Conservation (phyloP, 345 rosid species). For the Melaleuca quinquenervia region DNA sequence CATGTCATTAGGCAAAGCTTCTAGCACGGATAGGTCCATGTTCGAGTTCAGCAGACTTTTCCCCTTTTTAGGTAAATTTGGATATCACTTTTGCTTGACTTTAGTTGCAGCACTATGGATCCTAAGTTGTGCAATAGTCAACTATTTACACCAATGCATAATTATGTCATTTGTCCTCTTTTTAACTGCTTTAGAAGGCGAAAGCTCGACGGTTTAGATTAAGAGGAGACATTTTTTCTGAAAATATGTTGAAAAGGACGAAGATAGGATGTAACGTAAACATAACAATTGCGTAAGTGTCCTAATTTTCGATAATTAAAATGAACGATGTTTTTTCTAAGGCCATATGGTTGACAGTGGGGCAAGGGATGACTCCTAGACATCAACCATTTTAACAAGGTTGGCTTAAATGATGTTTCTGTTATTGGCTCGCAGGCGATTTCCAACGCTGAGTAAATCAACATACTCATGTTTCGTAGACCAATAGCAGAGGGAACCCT, state of each 20-base stretch:
- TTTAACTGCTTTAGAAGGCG: background rate
- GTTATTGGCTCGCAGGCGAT: background rate
- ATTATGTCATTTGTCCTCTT: background rate
- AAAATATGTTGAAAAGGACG: background rate
- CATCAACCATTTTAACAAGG: background rate
- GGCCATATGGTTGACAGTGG: too few relatives aligned
- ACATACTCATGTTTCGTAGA: background rate
- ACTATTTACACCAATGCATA: background rate
- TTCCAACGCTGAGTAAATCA: background rate
- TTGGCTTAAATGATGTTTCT: background rate
- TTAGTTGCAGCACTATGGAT: background rate
- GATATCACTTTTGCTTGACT: background rate
- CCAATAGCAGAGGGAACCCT: background rate
- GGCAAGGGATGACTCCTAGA: background rate
- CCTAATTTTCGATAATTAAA: background rate
- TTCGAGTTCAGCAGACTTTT: background rate
- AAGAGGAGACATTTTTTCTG: background rate
- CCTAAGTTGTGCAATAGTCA: background rate
- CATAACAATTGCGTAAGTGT: background rate
- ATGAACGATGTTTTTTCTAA: background rate
- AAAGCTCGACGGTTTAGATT: background rate
- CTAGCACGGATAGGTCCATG: background rate
- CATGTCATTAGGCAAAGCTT: background rate
- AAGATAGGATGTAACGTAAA: background rate
- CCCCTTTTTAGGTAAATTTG: background rate